Percentiles rank a stretch among this genome's conserved stretches.
Evolutionary conservation across 805 yeast genomes (phyloP).

Genomic region (Saccharomycopsis fermentans): DNA sequence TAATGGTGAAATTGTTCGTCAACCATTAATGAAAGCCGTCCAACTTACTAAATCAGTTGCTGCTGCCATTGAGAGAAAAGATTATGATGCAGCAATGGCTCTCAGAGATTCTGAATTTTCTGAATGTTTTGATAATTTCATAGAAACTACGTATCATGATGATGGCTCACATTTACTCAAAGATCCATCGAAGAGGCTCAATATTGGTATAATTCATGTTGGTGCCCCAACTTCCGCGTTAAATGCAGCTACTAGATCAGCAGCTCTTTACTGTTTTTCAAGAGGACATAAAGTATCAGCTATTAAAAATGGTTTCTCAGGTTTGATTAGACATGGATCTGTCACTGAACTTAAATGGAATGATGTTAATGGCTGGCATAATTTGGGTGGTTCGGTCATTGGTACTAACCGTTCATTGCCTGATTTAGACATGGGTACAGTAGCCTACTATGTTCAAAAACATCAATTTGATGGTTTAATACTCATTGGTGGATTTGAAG

Average conservation of each 20-base stretch:
- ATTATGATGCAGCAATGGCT: conserved; percentile 79
- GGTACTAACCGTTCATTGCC: conserved; percentile 94
- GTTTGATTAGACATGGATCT: conserved; percentile 82
- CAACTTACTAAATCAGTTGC: conserved; percentile 83
- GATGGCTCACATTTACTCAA: conserved; percentile 52
- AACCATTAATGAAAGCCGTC: conserved; percentile 85
- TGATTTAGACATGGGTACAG: conserved; percentile 68
- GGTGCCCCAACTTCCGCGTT: conserved; percentile 98
- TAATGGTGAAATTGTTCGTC: conserved; percentile 79
- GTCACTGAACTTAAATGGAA: conserved; percentile 69
- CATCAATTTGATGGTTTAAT: conserved; percentile 80
- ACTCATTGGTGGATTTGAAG: conserved; percentile 95
- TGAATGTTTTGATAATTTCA: conserved; percentile 60
- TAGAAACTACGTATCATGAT: conserved; percentile 58
- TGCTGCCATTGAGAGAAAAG: conserved; percentile 64
- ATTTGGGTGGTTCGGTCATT: conserved; percentile 88
- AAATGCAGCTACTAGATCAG: conserved; percentile 88
- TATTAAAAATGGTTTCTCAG: conserved; percentile 87
- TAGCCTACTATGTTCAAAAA: conserved; percentile 89
- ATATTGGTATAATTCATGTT: conserved; percentile 77
- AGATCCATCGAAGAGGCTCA: conserved; percentile 39
- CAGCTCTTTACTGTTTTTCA: conserved; percentile 78
- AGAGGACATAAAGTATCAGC: conserved; percentile 88
- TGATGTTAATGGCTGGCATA: conserved; percentile 82
- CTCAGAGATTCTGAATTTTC: conserved; percentile 82